phyloP scores from a whole-genome alignment of 257 asterid genomes.

The Anisodus tanguticus region DNA sequence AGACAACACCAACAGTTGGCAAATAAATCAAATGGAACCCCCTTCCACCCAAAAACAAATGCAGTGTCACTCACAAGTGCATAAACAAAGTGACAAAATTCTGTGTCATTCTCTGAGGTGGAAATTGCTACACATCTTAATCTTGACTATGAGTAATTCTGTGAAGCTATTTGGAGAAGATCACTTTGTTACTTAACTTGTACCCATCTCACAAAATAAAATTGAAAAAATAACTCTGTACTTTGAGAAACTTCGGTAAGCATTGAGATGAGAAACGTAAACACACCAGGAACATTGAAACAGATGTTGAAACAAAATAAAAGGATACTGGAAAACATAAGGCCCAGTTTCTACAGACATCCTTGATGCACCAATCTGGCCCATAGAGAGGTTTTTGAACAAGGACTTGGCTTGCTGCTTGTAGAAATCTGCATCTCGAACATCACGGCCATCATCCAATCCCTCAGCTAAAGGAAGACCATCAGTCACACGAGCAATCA shows the following conservation, averaged over 20 bases:
- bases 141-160: conserved; percentile 4
- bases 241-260: not conserved
- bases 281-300: not conserved
- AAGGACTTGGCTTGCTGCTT: conserved; percentile 88
- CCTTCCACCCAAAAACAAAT: not conserved
- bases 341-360: conserved; percentile 97
- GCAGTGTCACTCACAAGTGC: conserved; percentile 16
- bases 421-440: conserved; percentile 78
- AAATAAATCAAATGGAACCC: not conserved
- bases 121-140: not conserved
- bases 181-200: not conserved
- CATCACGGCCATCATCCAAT: conserved; percentile 90
- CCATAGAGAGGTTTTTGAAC: conserved; percentile 87
- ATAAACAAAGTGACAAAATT: not conserved
- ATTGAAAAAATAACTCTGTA: not conserved
- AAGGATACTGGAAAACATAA: conserved; percentile 92
- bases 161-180: not conserved
- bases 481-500: conserved; percentile 98
- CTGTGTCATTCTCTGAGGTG: not conserved
- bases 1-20: not conserved
- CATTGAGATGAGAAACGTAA: not conserved
- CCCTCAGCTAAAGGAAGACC: conserved; percentile 96
- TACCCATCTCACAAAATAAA: not conserved
- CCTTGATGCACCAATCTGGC: conserved; percentile 84
- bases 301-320: not conserved